phyloP scores from a whole-genome alignment of 2,329 filamentous ascomycete species.

The Parafenestella ontariensis region DNA sequence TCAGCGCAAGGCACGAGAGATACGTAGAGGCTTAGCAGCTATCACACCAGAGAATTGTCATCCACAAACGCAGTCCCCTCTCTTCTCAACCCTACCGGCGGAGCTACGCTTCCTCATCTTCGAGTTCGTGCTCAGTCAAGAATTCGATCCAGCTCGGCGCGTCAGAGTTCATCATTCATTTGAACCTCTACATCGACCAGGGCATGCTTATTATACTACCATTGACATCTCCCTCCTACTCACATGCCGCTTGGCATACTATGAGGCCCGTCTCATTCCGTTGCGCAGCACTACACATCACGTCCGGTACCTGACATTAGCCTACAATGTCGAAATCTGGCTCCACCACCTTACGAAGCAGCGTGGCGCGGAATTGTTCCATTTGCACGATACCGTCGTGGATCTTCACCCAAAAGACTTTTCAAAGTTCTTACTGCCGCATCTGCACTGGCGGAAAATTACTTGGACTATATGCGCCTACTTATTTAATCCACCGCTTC shows the following conservation, averaged over 20 bases:
- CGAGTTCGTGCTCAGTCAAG: conserved; percentile 22
- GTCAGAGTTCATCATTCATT: conserved; percentile 12
- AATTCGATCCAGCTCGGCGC: conserved; percentile 7
- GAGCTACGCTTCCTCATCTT: conserved; percentile 32
- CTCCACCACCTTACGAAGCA: conserved; percentile 29
- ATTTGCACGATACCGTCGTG: conserved; percentile 27
- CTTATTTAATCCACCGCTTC: conserved; percentile 10
- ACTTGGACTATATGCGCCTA: conserved; percentile 31
- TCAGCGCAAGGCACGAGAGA: conserved; percentile 18
- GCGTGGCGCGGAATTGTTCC: conserved; percentile 26
- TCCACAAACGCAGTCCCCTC: conserved; percentile 26
- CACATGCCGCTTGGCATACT: conserved; percentile 50
- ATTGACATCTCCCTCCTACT: conserved; percentile 41
- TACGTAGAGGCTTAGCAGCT: conserved; percentile 20
- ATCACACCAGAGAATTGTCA: conserved; percentile 26
- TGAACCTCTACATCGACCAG: conserved; percentile 22
- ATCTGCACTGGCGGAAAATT: conserved; percentile 31
- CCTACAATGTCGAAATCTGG: conserved; percentile 19
- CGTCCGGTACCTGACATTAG: conserved; percentile 11
- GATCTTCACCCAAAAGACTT: conserved; percentile 5
- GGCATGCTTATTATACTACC: conserved; percentile 39
- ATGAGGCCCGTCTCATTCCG: conserved; percentile 48
- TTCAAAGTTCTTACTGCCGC: conserved; percentile 16
- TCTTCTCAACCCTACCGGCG: conserved; percentile 32
- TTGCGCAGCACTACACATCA: conserved; percentile 39